These are phyloP conservation scores for Rosa multiflora DNA, from an alignment of 306 rosid species.

Conservation along the genomic window DNA sequence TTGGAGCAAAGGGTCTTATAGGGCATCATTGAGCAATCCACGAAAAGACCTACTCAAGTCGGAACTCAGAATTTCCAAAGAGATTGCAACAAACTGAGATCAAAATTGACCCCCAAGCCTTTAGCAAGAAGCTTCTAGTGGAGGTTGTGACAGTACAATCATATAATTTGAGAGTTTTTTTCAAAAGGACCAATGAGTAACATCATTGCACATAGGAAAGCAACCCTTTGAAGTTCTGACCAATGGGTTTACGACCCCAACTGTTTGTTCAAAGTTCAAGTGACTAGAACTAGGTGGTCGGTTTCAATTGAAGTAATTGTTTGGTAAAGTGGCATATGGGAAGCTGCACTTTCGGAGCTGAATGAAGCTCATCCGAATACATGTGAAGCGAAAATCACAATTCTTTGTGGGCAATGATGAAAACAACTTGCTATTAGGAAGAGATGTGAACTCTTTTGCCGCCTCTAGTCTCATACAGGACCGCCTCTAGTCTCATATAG, in stretches of 20 bases:
- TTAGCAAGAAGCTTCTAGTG: not conserved
- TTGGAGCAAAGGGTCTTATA: not conserved
- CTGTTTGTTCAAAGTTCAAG: constrained; percentile 26
- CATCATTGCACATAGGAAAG: constrained; percentile 14
- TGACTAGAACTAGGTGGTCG: constrained; percentile 14
- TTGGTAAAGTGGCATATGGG: constrained; percentile 14
- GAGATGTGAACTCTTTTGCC: not conserved
- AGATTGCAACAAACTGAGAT: not conserved
- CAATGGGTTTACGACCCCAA: constrained; percentile 36
- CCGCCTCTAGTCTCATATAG: no score
- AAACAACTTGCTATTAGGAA: not conserved
- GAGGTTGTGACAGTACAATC: not conserved
- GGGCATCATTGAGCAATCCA: not conserved
- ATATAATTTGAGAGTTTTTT: not conserved
- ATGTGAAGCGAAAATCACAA: constrained; percentile 18
- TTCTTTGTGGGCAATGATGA: constrained; percentile 22
- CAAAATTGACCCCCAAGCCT: not conserved
- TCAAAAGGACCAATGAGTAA: not conserved
- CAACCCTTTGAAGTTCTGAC: constrained; percentile 15
- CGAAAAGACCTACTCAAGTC: not conserved
- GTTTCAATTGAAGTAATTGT: constrained; percentile 23
- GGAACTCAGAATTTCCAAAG: not conserved
- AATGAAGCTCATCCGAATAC: constrained; percentile 4
- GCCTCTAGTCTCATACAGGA: no score
- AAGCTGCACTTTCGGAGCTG: constrained; percentile 20